Conservation (phyloP, 1,284 basidiomycete species). For the Puccinia polysora region DNA sequence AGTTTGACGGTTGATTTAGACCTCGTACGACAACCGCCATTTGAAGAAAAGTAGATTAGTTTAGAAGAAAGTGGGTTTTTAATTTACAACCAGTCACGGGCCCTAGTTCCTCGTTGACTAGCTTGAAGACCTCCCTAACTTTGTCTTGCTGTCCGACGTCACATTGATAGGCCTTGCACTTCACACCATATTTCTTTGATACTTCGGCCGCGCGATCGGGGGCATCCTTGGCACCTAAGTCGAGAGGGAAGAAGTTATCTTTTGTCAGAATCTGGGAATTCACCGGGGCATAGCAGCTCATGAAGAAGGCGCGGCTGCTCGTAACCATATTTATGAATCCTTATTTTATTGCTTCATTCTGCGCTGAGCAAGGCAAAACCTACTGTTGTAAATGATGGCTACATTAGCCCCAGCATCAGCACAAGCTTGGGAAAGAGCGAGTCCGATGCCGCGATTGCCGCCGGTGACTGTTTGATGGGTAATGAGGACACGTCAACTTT, state of each 20-base stretch:
- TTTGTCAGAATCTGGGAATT: background rate
- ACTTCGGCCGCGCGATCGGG: slow-evolving; percentile 44
- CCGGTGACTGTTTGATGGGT: slow-evolving; percentile 18
- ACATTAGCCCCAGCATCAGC: slow-evolving; percentile 53
- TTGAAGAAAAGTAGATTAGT: background rate
- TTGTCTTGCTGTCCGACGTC: slow-evolving; percentile 51
- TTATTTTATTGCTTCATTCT: too few relatives aligned
- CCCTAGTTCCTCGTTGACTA: slow-evolving; percentile 40
- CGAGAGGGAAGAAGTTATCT: background rate
- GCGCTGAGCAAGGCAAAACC: too few relatives aligned
- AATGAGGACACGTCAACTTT: background rate
- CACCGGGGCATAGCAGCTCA: background rate
- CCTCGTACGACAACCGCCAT: background rate
- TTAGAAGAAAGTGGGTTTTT: background rate
- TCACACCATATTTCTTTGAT: slow-evolving; percentile 51
- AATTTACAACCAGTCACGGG: slow-evolving; percentile 29
- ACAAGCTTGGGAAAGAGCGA: slow-evolving; percentile 51
- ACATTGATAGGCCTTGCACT: slow-evolving; percentile 53
- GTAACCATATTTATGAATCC: too few relatives aligned
- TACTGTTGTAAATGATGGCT: slow-evolving; percentile 46
- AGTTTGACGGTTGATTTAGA: background rate
- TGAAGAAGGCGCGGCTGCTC: too few relatives aligned
- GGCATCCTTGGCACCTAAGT: slow-evolving; percentile 26
- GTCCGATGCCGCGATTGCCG: slow-evolving; percentile 47
- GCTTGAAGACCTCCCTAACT: slow-evolving; percentile 48